phyloP scores from a whole-genome alignment of 1,284 basidiomycete species.

The Singerocomus inundabilis region DNA sequence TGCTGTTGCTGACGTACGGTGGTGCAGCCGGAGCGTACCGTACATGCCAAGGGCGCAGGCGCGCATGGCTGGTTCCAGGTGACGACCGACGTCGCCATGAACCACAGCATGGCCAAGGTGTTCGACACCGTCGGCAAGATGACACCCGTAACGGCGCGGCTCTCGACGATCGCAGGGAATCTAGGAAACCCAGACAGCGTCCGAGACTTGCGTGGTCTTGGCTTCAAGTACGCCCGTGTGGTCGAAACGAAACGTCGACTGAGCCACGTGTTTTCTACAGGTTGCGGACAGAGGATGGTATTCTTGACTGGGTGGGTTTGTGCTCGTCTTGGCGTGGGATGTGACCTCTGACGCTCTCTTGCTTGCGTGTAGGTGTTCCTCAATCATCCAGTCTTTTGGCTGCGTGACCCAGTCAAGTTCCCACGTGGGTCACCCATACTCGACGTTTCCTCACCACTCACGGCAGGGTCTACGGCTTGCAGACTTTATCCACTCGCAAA shows the following conservation, averaged over 20 bases:
- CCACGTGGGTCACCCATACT: constrained; percentile 34
- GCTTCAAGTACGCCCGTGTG: constrained; percentile 24
- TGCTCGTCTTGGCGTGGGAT: constrained; percentile 2
- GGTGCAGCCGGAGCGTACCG: constrained; percentile 35
- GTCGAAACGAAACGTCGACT: too few species aligned
- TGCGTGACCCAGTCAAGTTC: constrained; percentile 45
- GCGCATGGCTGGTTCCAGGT: constrained; percentile 58
- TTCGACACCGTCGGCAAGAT: constrained; percentile 23
- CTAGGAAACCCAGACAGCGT: constrained; percentile 47
- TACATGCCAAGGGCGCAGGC: constrained; percentile 48
- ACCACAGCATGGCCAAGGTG: constrained; percentile 35
- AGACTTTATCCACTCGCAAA: constrained; percentile 53
- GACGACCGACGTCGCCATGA: constrained; percentile 38
- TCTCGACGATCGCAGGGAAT: constrained; percentile 37
- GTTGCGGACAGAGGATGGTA: constrained; percentile 39
- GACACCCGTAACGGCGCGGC: constrained; percentile 19
- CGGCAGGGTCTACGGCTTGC: neutral
- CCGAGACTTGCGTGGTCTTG: constrained; percentile 29
- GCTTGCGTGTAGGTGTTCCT: constrained; percentile 33
- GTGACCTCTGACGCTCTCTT: too few species aligned
- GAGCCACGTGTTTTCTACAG: too few species aligned
- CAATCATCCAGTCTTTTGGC: constrained; percentile 45
- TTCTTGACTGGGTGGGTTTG: constrained; percentile 44
- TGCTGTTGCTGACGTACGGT: neutral
- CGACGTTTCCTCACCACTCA: too few species aligned